Base-by-base conservation (phyloP, 768 basidiomycete genomes). In the Exidia glandulosa region DNA sequence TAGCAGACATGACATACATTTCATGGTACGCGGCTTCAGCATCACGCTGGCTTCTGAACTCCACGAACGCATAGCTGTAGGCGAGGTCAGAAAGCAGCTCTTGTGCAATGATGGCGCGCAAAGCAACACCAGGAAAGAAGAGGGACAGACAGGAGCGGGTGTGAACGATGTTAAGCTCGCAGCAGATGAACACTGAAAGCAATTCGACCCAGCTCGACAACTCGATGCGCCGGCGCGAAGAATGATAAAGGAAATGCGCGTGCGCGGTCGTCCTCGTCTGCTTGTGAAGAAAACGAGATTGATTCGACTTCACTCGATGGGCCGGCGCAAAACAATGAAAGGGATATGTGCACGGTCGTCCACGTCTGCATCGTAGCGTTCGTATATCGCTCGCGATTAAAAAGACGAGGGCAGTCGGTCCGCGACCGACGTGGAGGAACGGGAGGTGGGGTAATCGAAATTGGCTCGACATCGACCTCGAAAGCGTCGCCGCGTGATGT, bases 11-110 rank as follows among this genome's bases (percentile, higher is more conserved):
- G 37, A 73, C 85, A 62, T 70, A 90, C 88, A 90, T 90, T 61
- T 89, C 87, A 68, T 87, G 83, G 71, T 89, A 90, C 31, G 88
- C 88, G 64, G 88, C 87, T 67, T 90, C 88, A 23, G 88, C 88
- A 67, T 90, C 87, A 45, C 85, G 82, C 55, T 80, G 78, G 67
- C 81, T 82, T 69, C 86, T 84, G 68, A 90, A 91, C 71, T 91
- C 88, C 69, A 91, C 83, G 72, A 91, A 91, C 60, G 88, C 89
- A 72, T 89, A 91, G 76, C 89, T 90, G 77, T 45, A 19, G 16
- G 1, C n/a, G n/a, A n/a, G n/a, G n/a, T n/a, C n/a, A n/a, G n/a
- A n/a, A n/a, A n/a, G n/a, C n/a, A n/a, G n/a, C n/a, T n/a, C n/a
- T n/a, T 36, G 34, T 16, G 34, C 34, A 36, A 36, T 16, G 34